Percentiles rank a stretch among this genome's conserved stretches.
Conservation (phyloP, 1,284 basidiomycete species). For the Caloboletus firmus region DNA sequence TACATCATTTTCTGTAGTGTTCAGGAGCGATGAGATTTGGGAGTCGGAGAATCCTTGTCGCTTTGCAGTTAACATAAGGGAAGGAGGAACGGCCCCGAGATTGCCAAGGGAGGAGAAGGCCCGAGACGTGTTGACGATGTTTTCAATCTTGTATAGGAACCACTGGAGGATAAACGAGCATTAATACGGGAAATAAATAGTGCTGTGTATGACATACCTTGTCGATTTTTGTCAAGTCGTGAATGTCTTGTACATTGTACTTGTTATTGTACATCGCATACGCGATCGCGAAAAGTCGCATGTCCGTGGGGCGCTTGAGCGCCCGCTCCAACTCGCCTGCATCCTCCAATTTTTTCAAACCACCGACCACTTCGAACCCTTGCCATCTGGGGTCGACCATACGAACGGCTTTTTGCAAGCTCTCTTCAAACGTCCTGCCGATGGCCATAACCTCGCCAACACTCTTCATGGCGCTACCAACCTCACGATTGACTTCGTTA, state of each 20-base stretch:
- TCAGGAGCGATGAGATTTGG: conserved; percentile 83
- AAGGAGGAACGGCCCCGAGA: conserved; percentile 61
- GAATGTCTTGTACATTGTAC: conserved; percentile 88
- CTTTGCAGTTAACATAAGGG: conserved; percentile 83
- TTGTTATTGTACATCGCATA: conserved; percentile 95
- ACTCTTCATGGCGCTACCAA: conserved; percentile 98
- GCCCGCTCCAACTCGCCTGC: conserved; percentile 84
- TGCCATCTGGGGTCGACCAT: conserved; percentile 93
- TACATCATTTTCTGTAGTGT: conserved; percentile 72
- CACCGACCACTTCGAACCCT: conserved; percentile 73
- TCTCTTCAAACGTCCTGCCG: conserved; percentile 98
- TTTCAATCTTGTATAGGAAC: conserved; percentile 99
- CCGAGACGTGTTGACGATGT: conserved; percentile 87
- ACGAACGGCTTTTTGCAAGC: conserved; percentile 96
- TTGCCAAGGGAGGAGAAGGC: conserved; percentile 69
- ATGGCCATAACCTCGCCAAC: conserved; percentile 99
- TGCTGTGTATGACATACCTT: conserved; percentile 50
- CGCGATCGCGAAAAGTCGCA: conserved; percentile 94
- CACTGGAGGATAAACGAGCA: conserved; percentile 51
- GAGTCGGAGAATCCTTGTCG: conserved; percentile 92
- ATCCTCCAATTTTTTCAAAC: conserved; percentile 44
- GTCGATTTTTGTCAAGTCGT: conserved; percentile 97
- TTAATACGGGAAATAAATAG: not conserved
- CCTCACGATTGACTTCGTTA: conserved; percentile 88
- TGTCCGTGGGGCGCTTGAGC: conserved; percentile 80